Percentiles rank a stretch among this genome's conserved stretches.
Conservation (phyloP, 495 filamentous ascomycete genomes). For the Hypoxylon subgilvum region DNA sequence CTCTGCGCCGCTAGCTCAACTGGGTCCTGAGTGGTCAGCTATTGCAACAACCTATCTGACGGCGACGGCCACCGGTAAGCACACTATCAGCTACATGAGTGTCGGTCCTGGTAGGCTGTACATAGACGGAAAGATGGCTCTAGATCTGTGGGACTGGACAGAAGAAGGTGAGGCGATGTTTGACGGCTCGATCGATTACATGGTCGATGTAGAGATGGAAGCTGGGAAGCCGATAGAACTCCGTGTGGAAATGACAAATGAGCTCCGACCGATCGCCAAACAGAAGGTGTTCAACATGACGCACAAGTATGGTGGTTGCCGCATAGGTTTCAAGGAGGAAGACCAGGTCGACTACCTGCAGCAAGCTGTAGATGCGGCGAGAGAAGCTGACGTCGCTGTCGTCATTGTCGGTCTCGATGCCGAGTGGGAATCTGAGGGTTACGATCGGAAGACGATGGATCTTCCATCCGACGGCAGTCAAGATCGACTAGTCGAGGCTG, state of each 20-base stretch:
- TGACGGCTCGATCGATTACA: slow-evolving; percentile 61
- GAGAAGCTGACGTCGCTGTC: slow-evolving; percentile 73
- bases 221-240: slow-evolving; percentile 56
- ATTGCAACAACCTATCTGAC: slow-evolving; percentile 61
- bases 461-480: slow-evolving; percentile 72
- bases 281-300: slow-evolving; percentile 58
- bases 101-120: slow-evolving; percentile 75
- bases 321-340: slow-evolving; percentile 76
- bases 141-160: slow-evolving; percentile 76
- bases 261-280: slow-evolving; percentile 60
- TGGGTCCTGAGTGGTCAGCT: slow-evolving; percentile 66
- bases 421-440: slow-evolving; percentile 90
- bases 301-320: slow-evolving; percentile 72
- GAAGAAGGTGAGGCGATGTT: slow-evolving; percentile 70
- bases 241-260: slow-evolving; percentile 65
- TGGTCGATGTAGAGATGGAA: slow-evolving; percentile 59
- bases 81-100: slow-evolving; percentile 78
- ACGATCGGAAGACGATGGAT: slow-evolving; percentile 83
- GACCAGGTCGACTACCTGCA: slow-evolving; percentile 72
- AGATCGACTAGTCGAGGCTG: slow-evolving; percentile 73
- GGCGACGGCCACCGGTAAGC: slow-evolving; percentile 62
- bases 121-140: slow-evolving; percentile 70
- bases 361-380: slow-evolving; percentile 73
- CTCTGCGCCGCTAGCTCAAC: slow-evolving; percentile 63
- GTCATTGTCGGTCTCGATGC: slow-evolving; percentile 79